Percentiles rank a stretch among this genome's conserved stretches.
Conservation (phyloP, 1,284 basidiomycete species). For the Pyrrhoderma lamaoense region DNA sequence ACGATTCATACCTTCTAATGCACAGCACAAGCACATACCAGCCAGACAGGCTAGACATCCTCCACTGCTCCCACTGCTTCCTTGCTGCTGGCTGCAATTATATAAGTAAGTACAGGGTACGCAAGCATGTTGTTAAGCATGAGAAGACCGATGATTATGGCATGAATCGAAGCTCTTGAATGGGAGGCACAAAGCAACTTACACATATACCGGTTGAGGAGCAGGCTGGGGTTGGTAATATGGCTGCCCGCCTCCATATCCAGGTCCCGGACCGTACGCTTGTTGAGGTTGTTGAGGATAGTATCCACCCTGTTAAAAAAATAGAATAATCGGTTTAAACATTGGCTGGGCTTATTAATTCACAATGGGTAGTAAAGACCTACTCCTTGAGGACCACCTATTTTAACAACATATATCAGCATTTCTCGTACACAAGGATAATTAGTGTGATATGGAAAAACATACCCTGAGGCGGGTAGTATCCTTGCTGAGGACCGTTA, state of each 20-base stretch:
- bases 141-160: too few relatives aligned
- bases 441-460: conserved; percentile 3
- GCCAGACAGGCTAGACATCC: conserved; percentile 67
- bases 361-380: neutral
- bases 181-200: too few relatives aligned
- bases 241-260: conserved; percentile 4
- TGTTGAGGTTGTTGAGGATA: conserved; percentile 73
- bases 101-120: too few relatives aligned
- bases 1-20: conserved; percentile 60
- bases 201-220: conserved; percentile 75
- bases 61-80: conserved; percentile 32
- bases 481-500: conserved; percentile 35
- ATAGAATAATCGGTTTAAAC: neutral
- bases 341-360: neutral
- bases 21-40: conserved; percentile 68
- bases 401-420: neutral
- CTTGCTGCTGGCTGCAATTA: conserved; percentile 51
- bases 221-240: conserved; percentile 58
- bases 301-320: conserved; percentile 36
- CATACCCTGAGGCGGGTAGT: conserved; percentile 62
- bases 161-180: too few relatives aligned
- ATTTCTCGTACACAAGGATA: neutral
- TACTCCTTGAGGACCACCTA: conserved; percentile 14
- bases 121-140: too few relatives aligned
- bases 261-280: conserved; percentile 38